phyloP scores from a whole-genome alignment of 2,329 filamentous ascomycete species.

The Fusarium kyushuense region DNA sequence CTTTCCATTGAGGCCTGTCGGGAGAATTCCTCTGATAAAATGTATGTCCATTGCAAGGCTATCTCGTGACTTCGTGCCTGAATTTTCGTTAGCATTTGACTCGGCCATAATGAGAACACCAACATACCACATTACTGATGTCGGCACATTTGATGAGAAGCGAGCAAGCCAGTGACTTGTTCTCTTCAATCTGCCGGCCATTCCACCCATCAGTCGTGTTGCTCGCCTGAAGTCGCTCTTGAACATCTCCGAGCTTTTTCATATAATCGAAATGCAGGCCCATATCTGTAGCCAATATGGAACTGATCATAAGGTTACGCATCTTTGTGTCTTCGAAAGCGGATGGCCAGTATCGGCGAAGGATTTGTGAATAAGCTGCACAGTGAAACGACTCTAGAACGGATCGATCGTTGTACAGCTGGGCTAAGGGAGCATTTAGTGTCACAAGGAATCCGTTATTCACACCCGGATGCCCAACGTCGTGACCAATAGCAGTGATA shows the following conservation, averaged over 20 bases:
- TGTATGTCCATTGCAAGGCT: slow-evolving; percentile 89
- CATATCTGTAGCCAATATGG: slow-evolving; percentile 98
- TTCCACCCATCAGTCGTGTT: slow-evolving; percentile 79
- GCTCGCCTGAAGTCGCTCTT: slow-evolving; percentile 79
- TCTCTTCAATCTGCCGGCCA: slow-evolving; percentile 78
- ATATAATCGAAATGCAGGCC: slow-evolving; percentile 97
- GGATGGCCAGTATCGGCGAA: slow-evolving; percentile 89
- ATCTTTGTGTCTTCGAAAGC: slow-evolving; percentile 83
- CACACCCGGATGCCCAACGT: slow-evolving; percentile 96
- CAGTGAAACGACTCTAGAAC: slow-evolving; percentile 98
- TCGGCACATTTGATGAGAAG: slow-evolving; percentile 97
- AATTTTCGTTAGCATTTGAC: slow-evolving; percentile 40
- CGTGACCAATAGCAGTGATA: slow-evolving; percentile 96
- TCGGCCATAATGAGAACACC: neutral
- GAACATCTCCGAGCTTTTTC: slow-evolving; percentile 83
- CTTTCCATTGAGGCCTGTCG: slow-evolving; percentile 92
- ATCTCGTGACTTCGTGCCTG: slow-evolving; percentile 86
- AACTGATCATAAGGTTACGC: slow-evolving; percentile 93
- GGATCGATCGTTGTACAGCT: slow-evolving; percentile 96
- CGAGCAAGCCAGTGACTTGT: slow-evolving; percentile 85
- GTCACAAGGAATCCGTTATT: slow-evolving; percentile 97
- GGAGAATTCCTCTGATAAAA: slow-evolving; percentile 95
- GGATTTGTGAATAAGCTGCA: slow-evolving; percentile 94
- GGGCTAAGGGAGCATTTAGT: slow-evolving; percentile 90
- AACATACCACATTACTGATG: slow-evolving; percentile 94